Evolutionary conservation across 2,329 filamentous ascomycete species (phyloP), one percentile per base, ranked within the genome.

Genomic region (Gaeumannomyces sp.): DNA sequence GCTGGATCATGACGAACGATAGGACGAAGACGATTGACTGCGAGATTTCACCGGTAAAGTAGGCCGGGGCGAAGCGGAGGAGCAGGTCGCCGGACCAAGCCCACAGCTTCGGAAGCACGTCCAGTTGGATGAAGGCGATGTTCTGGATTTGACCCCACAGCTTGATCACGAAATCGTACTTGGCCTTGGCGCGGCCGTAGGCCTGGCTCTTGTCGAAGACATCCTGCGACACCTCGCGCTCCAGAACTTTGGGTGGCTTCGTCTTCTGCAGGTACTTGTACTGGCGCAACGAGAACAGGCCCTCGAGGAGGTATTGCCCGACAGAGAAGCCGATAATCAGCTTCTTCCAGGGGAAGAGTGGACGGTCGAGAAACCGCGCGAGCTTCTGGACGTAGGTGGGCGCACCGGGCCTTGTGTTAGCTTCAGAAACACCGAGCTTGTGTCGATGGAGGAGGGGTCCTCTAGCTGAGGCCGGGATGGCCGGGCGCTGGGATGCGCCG

Each of bases 161-260:
- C 77, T 88, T 89, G 72, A 85, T 90, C 75, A 95, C 74, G 78
- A 97, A 89, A 74, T 88, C 84, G 78, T 93, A 99, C 78, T 93
- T 90, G 69, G 93, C 92, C 81, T 99, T 99, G 74, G 94, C 93
- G 72, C 95, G 91, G 73, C 94, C 93, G 77, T 99, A 99, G 72
- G 90, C 91, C 85, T 97, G 93, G 75, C 90, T 93, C 78, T 97
- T 97, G 79, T 98, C 93, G 75, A 93, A 97, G 65, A 93, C 93
- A 73, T 94, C 87, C 74, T 94, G 87, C 38, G 92, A 89, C 66
- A 99, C 91, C 77, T 98, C 93, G 71, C 91, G 89, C 72, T 92
- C 85, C 65, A 99, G 85, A 61, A 97, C 92, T 78, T 92, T 90
- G 66, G 95, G 95, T 13, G 92, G 87, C 68, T 87, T 90, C 16